Percentiles rank a stretch among this genome's conserved stretches.
Conservation (phyloP, 2,329 filamentous ascomycete species). For the Penicillium psychrosexuale region DNA sequence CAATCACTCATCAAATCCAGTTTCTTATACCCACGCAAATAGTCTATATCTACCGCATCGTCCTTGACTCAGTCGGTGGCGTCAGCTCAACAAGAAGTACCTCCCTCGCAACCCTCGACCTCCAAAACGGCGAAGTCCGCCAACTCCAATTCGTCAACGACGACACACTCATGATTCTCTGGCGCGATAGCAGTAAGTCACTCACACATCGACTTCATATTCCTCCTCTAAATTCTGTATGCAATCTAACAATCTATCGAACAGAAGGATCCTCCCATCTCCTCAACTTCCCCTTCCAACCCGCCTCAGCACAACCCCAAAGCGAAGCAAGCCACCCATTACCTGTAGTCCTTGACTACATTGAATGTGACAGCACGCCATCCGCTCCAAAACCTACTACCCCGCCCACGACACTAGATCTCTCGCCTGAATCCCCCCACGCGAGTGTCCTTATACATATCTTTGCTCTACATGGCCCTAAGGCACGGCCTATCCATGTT, state of each 20-base stretch:
- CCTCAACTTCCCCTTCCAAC: conserved; percentile 34
- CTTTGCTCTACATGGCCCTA: conserved; percentile 45
- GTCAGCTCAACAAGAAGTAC: conserved; percentile 50
- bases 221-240: background rate
- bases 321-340: conserved; percentile 8
- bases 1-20: background rate
- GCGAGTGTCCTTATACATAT: conserved; percentile 42
- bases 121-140: conserved; percentile 40
- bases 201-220: background rate
- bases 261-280: conserved; percentile 31
- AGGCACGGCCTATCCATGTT: conserved; percentile 48
- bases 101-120: conserved; percentile 31
- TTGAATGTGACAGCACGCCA: conserved; percentile 12
- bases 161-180: conserved; percentile 59
- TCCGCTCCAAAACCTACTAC: conserved; percentile 13
- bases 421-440: conserved; percentile 18
- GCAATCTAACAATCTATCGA: background rate
- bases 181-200: conserved; percentile 36
- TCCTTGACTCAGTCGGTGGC: conserved; percentile 55
- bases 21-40: conserved; percentile 10
- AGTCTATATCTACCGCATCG: conserved; percentile 59
- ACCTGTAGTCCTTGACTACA: conserved; percentile 19
- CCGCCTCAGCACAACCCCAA: conserved; percentile 5
- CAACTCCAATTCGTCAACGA: conserved; percentile 69
- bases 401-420: conserved; percentile 16